Percentiles rank a stretch among this genome's conserved stretches.
Evolutionary conservation across 2,329 filamentous ascomycete genomes (phyloP).

Genomic region (Sphaerulina musiva): DNA sequence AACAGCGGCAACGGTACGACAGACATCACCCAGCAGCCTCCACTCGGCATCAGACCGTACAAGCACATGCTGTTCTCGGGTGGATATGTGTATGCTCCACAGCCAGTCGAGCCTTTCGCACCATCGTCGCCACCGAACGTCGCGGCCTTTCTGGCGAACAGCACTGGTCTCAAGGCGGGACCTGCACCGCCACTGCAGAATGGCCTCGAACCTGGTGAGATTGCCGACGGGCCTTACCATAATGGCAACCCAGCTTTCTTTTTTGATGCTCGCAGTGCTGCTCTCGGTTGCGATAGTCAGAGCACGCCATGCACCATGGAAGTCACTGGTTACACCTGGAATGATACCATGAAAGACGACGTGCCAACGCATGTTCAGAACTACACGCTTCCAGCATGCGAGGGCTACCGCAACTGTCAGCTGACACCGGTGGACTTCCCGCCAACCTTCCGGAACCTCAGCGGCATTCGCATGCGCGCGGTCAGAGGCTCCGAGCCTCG

Average conservation of each 20-base stretch:
- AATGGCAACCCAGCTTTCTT: slow-evolving; percentile 42
- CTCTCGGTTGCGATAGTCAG: slow-evolving; percentile 44
- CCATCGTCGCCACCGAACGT: slow-evolving; percentile 43
- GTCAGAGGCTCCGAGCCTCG: slow-evolving; percentile 33
- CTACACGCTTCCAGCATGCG: slow-evolving; percentile 41
- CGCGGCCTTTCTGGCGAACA: slow-evolving; percentile 42
- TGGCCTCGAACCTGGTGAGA: slow-evolving; percentile 38
- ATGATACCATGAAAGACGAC: slow-evolving; percentile 32
- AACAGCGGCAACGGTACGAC: slow-evolving; percentile 25
- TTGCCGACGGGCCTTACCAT: slow-evolving; percentile 41
- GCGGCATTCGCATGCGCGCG: slow-evolving; percentile 45
- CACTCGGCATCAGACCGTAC: slow-evolving; percentile 41
- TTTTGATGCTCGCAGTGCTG: slow-evolving; percentile 46
- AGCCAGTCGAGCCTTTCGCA: slow-evolving; percentile 40
- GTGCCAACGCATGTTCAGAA: slow-evolving; percentile 34
- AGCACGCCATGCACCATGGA: slow-evolving; percentile 39
- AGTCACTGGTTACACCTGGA: slow-evolving; percentile 43
- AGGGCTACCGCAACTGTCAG: slow-evolving; percentile 37
- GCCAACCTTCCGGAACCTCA: slow-evolving; percentile 38
- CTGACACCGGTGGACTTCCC: slow-evolving; percentile 42
- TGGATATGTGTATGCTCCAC: slow-evolving; percentile 46
- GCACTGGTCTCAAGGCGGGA: slow-evolving; percentile 20
- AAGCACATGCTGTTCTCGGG: slow-evolving; percentile 48
- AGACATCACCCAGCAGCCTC: slow-evolving; percentile 34
- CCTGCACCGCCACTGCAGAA: not conserved